Base-by-base conservation (phyloP, 345 rosid genomes). In the Brassica nigra region DNA sequence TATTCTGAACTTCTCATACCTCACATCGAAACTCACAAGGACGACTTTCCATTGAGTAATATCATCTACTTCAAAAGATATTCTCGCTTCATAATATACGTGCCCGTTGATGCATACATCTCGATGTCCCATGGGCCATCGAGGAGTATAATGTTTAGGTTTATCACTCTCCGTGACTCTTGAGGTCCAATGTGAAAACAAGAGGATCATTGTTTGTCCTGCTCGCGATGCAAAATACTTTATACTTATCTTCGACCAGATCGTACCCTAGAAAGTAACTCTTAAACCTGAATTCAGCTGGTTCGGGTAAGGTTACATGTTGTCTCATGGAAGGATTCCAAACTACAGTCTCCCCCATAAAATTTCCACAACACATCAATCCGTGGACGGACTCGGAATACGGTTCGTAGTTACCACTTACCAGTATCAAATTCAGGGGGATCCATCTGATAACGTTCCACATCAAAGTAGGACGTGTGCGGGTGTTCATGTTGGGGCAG, bases 241-340 rank as follows among this genome's bases (percentile, higher is more conserved):
- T 74, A 33, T 74, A 49, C 64, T 64, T 64, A 75, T 36, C 78
- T 15, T 75, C 64, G 6, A 65, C 71, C 10, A 37, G 63, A 14
- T 74, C 63, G 52, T 64, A 4, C 9, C 78, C 78, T 74, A 74
- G 64, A 42, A 42, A 42, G 49, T 39, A 39, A 39, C 47, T 39
- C 47, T 39, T 39, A 39, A 2, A 2, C 4, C 47, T 39, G 47
- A 39, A 39, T 39, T 39, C 12, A 39, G 49, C n/a, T 42, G 49
- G 49, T 42, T 12, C 2, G 37, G 55, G 71, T 33, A 75, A 49
- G 15, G 36, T 65, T 31, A 75, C 34, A 9, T 12, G 54, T 33
- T 65, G 71, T 65, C 78, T 74, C 78, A 34, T 75, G 33, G 64
- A 1, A 52, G 71, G 71, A 34, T 75, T 75, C 55, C 52, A 74